Percentiles rank a stretch among this genome's conserved stretches.
Conservation (phyloP, 208 protist genomes). For the Naegleria fowleri region DNA sequence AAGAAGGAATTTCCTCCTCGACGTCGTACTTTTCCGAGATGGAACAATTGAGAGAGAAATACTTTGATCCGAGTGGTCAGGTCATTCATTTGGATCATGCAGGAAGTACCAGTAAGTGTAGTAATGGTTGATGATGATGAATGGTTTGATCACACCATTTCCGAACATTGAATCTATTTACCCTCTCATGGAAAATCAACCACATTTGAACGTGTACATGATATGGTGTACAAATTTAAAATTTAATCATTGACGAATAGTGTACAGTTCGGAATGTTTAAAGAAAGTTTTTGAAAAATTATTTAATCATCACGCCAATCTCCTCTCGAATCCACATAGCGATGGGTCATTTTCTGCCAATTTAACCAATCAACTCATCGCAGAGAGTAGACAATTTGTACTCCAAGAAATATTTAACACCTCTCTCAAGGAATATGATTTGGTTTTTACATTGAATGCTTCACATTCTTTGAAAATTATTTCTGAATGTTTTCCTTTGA, state of each 20-base stretch:
- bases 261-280: neutral
- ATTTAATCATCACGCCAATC: neutral
- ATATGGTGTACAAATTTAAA: no score
- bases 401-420: constrained; percentile 56
- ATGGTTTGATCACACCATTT: no score
- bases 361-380: constrained; percentile 22
- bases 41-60: neutral
- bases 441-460: constrained; percentile 67
- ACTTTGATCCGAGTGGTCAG: neutral
- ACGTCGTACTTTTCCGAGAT: neutral
- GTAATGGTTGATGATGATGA: no score
- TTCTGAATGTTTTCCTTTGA: constrained; percentile 49
- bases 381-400: constrained; percentile 41
- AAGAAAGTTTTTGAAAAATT: neutral
- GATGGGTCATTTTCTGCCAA: neutral
- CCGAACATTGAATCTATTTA: no score
- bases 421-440: constrained; percentile 48
- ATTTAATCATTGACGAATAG: no score
- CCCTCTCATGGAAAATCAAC: no score
- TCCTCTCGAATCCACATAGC: constrained; percentile 3
- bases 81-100: neutral
- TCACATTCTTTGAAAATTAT: constrained; percentile 57
- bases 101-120: neutral
- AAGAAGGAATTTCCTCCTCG: no score
- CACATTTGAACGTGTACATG: no score